Percentiles rank a stretch among this genome's conserved stretches.
phyloP scores from a whole-genome alignment of 306 rosid species.

The Cercis canadensis region DNA sequence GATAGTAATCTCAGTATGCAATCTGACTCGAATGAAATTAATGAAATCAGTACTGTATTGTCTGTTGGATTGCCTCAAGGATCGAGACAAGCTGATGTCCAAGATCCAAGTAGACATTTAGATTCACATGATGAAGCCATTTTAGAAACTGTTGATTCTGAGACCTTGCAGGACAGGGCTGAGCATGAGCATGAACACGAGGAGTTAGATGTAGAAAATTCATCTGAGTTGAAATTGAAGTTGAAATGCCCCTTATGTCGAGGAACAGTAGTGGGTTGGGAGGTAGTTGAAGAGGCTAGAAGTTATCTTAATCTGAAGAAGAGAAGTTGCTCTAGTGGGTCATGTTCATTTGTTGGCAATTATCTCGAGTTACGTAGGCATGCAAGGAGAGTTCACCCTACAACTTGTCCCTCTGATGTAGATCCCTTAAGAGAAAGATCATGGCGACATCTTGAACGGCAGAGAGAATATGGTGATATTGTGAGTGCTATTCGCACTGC shows the following conservation, averaged over 20 bases:
- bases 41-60: constrained; percentile 64
- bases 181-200: constrained; percentile 48
- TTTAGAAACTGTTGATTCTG: constrained; percentile 80
- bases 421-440: constrained; percentile 87
- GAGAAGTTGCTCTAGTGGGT: constrained; percentile 87
- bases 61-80: constrained; percentile 74
- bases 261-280: constrained; percentile 81
- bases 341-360: constrained; percentile 84
- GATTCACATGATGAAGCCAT: constrained; percentile 59
- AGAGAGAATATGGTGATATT: constrained; percentile 88
- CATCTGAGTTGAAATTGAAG: constrained; percentile 62
- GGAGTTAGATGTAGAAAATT: constrained; percentile 64
- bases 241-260: constrained; percentile 88
- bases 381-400: constrained; percentile 89
- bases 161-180: constrained; percentile 70
- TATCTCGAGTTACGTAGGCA: constrained; percentile 89
- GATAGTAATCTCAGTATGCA: constrained; percentile 58
- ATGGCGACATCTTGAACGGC: constrained; percentile 84
- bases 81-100: constrained; percentile 63
- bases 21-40: constrained; percentile 68
- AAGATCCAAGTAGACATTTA: constrained; percentile 69
- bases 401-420: constrained; percentile 70
- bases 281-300: constrained; percentile 86
- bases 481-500: constrained; percentile 91
- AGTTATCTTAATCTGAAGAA: constrained; percentile 82